A percentile compares a stretch with the other conserved stretches of the same genome.
Evolutionary conservation across 2,329 filamentous ascomycete genomes (phyloP).

Genomic region (Beauveria sp.): DNA sequence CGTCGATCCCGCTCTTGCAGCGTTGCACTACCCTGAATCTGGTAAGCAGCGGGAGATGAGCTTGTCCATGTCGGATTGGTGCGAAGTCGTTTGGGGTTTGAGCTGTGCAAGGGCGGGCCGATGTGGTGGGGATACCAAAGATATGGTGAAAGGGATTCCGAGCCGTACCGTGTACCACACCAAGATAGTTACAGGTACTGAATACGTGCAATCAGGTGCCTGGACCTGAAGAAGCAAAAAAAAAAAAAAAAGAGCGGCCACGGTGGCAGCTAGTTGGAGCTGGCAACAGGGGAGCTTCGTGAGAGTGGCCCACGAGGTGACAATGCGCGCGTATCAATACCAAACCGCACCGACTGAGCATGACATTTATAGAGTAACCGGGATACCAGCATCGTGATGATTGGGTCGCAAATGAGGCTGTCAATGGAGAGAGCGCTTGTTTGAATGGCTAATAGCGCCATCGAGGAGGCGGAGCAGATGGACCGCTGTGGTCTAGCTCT

Average conservation of each 20-base stretch:
- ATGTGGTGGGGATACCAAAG: conserved; percentile 3
- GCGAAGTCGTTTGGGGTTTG: neutral
- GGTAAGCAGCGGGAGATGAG: neutral
- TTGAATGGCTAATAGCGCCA: neutral
- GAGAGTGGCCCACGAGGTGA: neutral
- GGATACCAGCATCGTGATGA: neutral
- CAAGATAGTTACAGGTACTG: neutral
- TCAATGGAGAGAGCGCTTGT: neutral
- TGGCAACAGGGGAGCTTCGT: neutral
- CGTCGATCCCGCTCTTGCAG: neutral
- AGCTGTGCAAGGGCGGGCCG: conserved; percentile 9
- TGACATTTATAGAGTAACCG: neutral
- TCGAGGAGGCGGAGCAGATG: neutral
- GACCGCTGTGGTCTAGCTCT: neutral
- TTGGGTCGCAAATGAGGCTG: neutral
- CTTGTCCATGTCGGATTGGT: neutral
- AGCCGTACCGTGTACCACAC: conserved; percentile 17
- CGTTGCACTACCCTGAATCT: conserved; percentile 3
- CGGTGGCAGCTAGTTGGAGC: neutral
- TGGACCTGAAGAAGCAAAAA: neutral
- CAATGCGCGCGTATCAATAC: neutral
- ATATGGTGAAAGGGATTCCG: conserved; percentile 12
- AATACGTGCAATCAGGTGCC: neutral
- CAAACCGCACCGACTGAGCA: neutral
- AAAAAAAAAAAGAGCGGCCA: neutral